These are phyloP conservation scores for Astragalus membranaceus DNA, from an alignment of 306 rosid species.

Conservation along the genomic window DNA sequence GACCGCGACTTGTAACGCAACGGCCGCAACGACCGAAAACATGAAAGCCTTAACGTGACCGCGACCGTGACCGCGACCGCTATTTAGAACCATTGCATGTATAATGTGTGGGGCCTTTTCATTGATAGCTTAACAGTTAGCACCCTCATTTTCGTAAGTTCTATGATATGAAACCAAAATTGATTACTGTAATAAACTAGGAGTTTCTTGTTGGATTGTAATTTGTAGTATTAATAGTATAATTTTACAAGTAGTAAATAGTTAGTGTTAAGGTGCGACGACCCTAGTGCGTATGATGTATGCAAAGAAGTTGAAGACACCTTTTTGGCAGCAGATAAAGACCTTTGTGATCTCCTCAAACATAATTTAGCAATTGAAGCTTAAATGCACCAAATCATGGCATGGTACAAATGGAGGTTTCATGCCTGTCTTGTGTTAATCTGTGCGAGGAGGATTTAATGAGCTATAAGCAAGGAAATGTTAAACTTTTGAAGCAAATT, in stretches of 20 bases:
- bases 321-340: background rate
- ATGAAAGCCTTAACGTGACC: too few species aligned
- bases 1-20: too few species aligned
- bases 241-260: background rate
- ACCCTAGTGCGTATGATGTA: background rate
- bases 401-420: background rate
- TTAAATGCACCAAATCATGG: background rate
- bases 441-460: background rate
- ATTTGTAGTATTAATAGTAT: background rate
- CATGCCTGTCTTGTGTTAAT: background rate
- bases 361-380: background rate
- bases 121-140: background rate
- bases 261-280: background rate
- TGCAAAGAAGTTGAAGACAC: background rate
- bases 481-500: conserved; percentile 5
- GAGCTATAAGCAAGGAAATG: background rate
- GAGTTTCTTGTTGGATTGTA: background rate
- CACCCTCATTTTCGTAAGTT: conserved; percentile 1
- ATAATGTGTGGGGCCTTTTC: background rate
- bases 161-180: background rate
- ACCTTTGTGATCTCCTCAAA: background rate
- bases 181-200: background rate
- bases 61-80: too few species aligned
- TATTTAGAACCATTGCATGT: too few species aligned
- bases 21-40: too few species aligned